These are phyloP conservation scores for Parmelia sp. DNA, from an alignment of 495 filamentous ascomycete genomes.

Conservation along the genomic window DNA sequence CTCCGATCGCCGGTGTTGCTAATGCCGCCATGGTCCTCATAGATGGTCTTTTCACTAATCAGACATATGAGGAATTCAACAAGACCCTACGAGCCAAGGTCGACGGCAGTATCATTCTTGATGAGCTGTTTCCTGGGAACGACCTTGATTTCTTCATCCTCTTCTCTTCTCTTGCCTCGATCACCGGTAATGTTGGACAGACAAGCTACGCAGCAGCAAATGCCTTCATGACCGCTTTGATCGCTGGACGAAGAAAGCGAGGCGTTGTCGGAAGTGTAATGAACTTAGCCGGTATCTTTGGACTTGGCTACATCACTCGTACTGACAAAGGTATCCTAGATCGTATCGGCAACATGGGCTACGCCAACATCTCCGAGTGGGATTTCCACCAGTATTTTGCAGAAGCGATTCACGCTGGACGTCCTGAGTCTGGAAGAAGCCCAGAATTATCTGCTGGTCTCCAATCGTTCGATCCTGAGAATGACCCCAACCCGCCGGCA, in stretches of 20 bases:
- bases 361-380: conserved; percentile 23
- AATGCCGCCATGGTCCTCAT: conserved; percentile 26
- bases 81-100: conserved; percentile 27
- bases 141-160: conserved; percentile 58
- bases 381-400: conserved; percentile 42
- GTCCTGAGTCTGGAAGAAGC: background rate
- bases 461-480: background rate
- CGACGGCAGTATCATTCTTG: conserved; percentile 27
- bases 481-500: conserved; percentile 1
- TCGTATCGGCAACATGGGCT: conserved; percentile 24
- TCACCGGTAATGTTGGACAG: conserved; percentile 51
- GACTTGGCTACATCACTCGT: conserved; percentile 37
- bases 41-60: conserved; percentile 21
- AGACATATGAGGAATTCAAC: conserved; percentile 17
- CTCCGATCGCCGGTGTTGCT: conserved; percentile 26
- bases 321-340: conserved; percentile 17
- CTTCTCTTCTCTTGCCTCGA: conserved; percentile 47
- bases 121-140: conserved; percentile 19
- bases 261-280: conserved; percentile 25
- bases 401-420: conserved; percentile 45
- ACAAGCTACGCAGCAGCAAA: conserved; percentile 57
- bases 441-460: conserved; percentile 3
- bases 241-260: conserved; percentile 30
- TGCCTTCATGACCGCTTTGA: conserved; percentile 37
- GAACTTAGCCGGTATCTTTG: conserved; percentile 23